Percentiles rank a stretch among this genome's conserved stretches.
Conservation (phyloP, 2,329 filamentous ascomycete genomes). For the Venturia pyrina region DNA sequence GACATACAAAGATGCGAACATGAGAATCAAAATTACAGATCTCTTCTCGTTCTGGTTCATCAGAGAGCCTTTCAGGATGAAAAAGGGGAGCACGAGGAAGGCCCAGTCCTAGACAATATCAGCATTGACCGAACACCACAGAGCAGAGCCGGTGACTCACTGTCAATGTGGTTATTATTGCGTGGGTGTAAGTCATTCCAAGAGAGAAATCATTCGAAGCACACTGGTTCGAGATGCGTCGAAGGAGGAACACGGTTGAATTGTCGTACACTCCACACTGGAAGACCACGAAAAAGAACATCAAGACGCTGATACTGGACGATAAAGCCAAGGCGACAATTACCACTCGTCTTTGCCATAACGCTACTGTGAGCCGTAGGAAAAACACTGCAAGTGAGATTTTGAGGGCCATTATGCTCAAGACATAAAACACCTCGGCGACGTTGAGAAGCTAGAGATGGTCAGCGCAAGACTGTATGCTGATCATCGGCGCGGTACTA, state of each 20-base stretch:
- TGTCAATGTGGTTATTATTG: not conserved
- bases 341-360: conserved; percentile 23
- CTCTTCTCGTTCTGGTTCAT: conserved; percentile 2
- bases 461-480: not conserved
- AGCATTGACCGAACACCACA: not conserved
- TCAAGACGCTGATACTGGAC: not conserved
- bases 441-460: conserved; percentile 13
- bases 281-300: conserved; percentile 3
- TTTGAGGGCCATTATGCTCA: conserved; percentile 32
- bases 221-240: not conserved
- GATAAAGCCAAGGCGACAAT: not conserved
- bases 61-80: not conserved
- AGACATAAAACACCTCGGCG: conserved; percentile 29
- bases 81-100: not conserved
- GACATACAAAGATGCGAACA: conserved; percentile 4
- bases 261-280: conserved; percentile 5
- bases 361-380: conserved; percentile 30
- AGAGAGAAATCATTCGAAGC: not conserved
- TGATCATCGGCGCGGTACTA: not conserved
- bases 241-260: not conserved
- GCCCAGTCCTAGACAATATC: not conserved
- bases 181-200: conserved; percentile 4
- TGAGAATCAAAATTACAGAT: not conserved
- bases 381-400: conserved; percentile 36
- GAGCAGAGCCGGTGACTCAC: not conserved